A percentile compares a stretch with the other conserved stretches of the same genome.
phyloP scores from a whole-genome alignment of 2,329 filamentous ascomycete genomes.

The Ceratocystis eucalypticola region DNA sequence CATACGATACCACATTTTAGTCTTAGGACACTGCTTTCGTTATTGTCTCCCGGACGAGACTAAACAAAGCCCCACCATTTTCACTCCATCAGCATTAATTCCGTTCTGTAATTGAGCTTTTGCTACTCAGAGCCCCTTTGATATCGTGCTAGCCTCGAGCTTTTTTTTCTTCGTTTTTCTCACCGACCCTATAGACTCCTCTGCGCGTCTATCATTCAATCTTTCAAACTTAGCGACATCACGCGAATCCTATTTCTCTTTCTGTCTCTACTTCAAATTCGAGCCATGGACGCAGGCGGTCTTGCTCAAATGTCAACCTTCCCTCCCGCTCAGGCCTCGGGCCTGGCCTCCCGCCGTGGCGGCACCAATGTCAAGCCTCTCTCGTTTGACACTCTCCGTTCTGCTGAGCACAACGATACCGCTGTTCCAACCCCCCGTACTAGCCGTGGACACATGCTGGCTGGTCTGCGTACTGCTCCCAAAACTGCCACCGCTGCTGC shows the following conservation, averaged over 20 bases:
- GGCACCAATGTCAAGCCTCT: slow-evolving; percentile 82
- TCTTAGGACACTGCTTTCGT: slow-evolving; percentile 2
- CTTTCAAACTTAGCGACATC: slow-evolving; percentile 6
- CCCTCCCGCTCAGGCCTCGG: slow-evolving; percentile 54
- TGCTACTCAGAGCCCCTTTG: background rate
- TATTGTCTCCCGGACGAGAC: slow-evolving; percentile 18
- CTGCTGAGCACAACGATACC: slow-evolving; percentile 52
- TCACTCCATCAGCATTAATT: background rate
- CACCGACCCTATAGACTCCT: slow-evolving; percentile 16
- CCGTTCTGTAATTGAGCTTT: slow-evolving; percentile 5
- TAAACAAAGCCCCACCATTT: background rate
- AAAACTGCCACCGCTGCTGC: slow-evolving; percentile 65
- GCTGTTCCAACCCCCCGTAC: slow-evolving; percentile 73
- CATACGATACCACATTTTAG: slow-evolving; percentile 9
- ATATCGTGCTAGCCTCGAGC: slow-evolving; percentile 3
- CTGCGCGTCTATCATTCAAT: slow-evolving; percentile 14
- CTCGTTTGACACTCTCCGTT: slow-evolving; percentile 59
- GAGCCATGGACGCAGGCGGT: slow-evolving; percentile 87
- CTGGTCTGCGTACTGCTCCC: slow-evolving; percentile 82
- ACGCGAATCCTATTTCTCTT: slow-evolving; percentile 11
- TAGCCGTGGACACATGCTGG: slow-evolving; percentile 85
- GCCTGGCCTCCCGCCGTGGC: slow-evolving; percentile 73
- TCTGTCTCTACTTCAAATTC: slow-evolving; percentile 20
- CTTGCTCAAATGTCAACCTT: slow-evolving; percentile 93
- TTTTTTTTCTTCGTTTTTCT: background rate